A percentile compares a stretch with the other conserved stretches of the same genome.
These are phyloP conservation scores for Alternaria postmessia DNA, from an alignment of 2,329 filamentous ascomycete genomes.

Conservation along the genomic window DNA sequence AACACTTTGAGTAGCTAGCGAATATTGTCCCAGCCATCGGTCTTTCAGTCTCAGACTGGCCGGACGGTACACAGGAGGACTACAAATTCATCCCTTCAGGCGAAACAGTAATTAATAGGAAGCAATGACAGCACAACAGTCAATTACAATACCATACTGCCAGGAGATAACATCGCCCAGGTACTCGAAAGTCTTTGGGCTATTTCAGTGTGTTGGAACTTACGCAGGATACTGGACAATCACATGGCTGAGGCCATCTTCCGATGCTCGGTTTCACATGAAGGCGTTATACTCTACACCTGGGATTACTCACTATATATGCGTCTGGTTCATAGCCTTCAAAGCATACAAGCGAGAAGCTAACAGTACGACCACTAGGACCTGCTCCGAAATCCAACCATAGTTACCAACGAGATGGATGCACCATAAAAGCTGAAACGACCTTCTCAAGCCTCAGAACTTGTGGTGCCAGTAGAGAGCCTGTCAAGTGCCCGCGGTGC, in stretches of 20 bases:
- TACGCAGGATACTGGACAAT: too few relatives aligned
- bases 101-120: too few relatives aligned
- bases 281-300: neutral
- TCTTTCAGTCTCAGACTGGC: too few relatives aligned
- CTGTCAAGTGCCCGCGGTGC: neutral
- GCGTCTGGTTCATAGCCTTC: neutral
- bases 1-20: neutral
- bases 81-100: too few relatives aligned
- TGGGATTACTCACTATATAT: neutral
- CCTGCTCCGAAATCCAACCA: neutral
- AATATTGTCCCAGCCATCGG: neutral
- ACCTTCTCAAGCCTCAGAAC: neutral
- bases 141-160: too few relatives aligned
- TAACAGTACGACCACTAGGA: neutral
- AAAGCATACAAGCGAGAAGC: neutral
- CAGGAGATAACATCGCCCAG: too few relatives aligned
- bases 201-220: too few relatives aligned
- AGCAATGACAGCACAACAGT: too few relatives aligned
- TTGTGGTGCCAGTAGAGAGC: neutral
- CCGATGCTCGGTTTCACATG: neutral
- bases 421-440: neutral
- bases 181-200: too few relatives aligned
- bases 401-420: neutral
- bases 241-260: too few relatives aligned
- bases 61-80: too few relatives aligned